Evolutionary conservation across 306 rosid species (phyloP).

Genomic region (Vigna unguiculata): DNA sequence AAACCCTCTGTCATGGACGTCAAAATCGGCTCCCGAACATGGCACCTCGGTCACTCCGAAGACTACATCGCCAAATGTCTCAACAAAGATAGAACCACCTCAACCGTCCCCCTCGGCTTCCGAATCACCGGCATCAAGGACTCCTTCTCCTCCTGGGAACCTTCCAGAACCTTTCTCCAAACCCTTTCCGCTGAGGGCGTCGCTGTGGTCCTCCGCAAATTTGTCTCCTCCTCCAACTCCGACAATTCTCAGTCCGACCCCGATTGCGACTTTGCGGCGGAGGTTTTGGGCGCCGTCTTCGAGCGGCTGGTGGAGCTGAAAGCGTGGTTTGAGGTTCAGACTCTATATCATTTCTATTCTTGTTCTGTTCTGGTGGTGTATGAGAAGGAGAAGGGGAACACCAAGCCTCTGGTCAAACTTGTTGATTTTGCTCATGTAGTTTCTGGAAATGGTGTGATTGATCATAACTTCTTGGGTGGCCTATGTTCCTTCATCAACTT

Average conservation of each 20-base stretch:
- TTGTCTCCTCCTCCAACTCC: conserved; percentile 52
- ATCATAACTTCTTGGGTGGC: conserved; percentile 95
- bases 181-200: conserved; percentile 45
- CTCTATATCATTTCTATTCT: conserved; percentile 72
- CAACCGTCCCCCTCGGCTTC: conserved; percentile 64
- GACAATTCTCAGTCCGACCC: conserved; percentile 25
- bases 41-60: conserved; percentile 70
- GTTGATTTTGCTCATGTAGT: conserved; percentile 84
- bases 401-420: conserved; percentile 60
- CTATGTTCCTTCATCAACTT: conserved; percentile 88
- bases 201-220: conserved; percentile 54
- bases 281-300: conserved; percentile 66
- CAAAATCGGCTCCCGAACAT: conserved; percentile 87
- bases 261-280: conserved; percentile 55
- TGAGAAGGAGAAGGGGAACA: conserved; percentile 50
- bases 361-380: conserved; percentile 70
- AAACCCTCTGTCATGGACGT: conserved; percentile 70
- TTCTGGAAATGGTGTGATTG: conserved; percentile 70
- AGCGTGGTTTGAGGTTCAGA: conserved; percentile 88
- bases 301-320: conserved; percentile 70
- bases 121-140: conserved; percentile 67
- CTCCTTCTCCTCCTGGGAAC: conserved; percentile 63
- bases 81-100: conserved; percentile 59
- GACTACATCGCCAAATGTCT: conserved; percentile 64
- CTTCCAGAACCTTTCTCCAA: conserved; percentile 44